Evolutionary conservation across 2,329 filamentous ascomycete genomes (phyloP), one percentile per base, ranked within the genome.

Genomic region (Alternaria arbusti): DNA sequence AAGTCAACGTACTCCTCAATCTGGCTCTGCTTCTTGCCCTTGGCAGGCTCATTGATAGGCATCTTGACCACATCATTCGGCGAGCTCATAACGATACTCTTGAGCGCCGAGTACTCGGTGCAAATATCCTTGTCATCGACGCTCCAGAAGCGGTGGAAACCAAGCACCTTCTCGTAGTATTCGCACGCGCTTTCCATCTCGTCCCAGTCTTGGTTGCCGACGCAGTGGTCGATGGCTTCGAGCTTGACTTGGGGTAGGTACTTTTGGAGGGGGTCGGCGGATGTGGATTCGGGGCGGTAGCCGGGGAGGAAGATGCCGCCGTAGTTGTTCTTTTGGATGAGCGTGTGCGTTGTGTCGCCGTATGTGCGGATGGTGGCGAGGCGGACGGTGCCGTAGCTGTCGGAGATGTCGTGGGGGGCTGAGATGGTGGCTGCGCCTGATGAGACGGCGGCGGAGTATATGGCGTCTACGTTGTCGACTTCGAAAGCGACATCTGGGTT

Each of bases 61-160:
- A 97, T 97, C 84, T 97, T 97, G 81, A 97, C 93, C 5, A 91
- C 80, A 61, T 95, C 91, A 83, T 94, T 93, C 64, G 89, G 89
- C 5, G 90, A 93, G 45, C 91, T 88, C 94, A 97, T 97, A 77
- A 97, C 95, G 74, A 97, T 90, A 75, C 89, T 92, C 82, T 90
- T 93, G 51, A 97, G 86, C 10, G 95, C 94, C 1, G 91, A 94
- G 86, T 93, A 97, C 78, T 97, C 94, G 70, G 92, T 97, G 86
- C 89, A 93, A 82, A 97, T 96, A 78, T 96, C 89, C 71, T 89
- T 91, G 85, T 97, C 95, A 80, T 97, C 95, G 62, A 97, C 94
- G 58, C 90, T 93, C 95, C 95, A 97, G 89, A 97, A 97, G 70
- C 94, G 92, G 84, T 97, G 94, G 87, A 97, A 97, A 58, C 91